Conservation (phyloP, 1,284 basidiomycete genomes). For the Moesziomyces parantarcticus region DNA sequence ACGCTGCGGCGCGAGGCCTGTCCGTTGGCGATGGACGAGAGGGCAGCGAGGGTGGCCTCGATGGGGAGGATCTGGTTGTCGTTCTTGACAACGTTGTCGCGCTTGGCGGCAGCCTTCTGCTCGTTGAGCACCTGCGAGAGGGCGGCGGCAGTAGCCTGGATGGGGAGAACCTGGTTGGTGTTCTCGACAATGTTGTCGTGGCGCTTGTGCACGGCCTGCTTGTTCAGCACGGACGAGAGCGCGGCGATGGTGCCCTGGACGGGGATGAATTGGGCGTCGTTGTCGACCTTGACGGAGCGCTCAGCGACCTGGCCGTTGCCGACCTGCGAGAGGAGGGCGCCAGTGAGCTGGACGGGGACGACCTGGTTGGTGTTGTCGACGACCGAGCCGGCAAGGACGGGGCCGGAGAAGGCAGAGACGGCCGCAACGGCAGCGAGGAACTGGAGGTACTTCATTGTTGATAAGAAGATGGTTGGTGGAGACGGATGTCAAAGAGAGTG, state of each 20-base stretch:
- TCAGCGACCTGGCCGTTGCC: conserved; percentile 40
- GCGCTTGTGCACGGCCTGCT: conserved; percentile 28
- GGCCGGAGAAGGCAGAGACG: conserved; percentile 46
- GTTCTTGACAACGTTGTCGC: conserved; percentile 34
- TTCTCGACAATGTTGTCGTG: conserved; percentile 19
- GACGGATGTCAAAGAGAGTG: conserved; percentile 18
- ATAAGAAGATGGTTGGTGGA: conserved; percentile 8
- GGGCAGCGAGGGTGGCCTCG: conserved; percentile 11
- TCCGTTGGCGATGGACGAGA: conserved; percentile 4
- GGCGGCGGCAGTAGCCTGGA: conserved; percentile 37
- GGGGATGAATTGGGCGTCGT: conserved; percentile 36
- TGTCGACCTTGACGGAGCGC: conserved; percentile 35
- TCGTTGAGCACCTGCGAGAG: conserved; percentile 40
- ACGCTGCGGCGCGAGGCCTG: not conserved
- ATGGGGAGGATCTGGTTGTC: conserved; percentile 27
- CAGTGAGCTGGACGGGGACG: conserved; percentile 39
- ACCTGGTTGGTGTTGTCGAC: conserved; percentile 47
- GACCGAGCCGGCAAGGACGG: conserved; percentile 29
- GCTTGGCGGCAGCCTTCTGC: conserved; percentile 24
- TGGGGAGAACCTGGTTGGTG: conserved; percentile 24
- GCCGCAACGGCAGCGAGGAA: conserved; percentile 52
- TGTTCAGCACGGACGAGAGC: conserved; percentile 29
- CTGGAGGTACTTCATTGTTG: conserved; percentile 50
- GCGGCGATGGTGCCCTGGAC: conserved; percentile 36
- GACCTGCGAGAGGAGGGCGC: conserved; percentile 36